Evolutionary conservation across 75 land plant species (phyloP), one percentile per base, ranked within the genome.

Genomic region (Adiantum capillusveneris): DNA sequence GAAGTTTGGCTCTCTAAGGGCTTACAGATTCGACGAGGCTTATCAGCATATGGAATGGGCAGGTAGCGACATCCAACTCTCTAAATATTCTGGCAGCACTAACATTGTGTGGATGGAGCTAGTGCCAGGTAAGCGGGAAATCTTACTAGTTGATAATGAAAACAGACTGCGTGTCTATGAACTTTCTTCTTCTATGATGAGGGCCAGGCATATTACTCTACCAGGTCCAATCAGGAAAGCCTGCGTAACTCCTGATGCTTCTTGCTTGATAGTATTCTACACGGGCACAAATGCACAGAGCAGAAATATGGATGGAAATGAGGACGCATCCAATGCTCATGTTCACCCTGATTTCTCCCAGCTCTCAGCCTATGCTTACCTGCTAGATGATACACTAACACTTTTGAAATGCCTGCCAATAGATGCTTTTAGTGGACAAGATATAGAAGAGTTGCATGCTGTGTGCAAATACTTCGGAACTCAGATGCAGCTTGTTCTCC

Each of bases 41-140:
- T 68, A 56, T 52, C 27, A 22, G 21, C 25, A 63, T 3, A 0
- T 62, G 44, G 53, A 67, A 11, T 37, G 60, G 36, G 63, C 66
- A 11, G 71, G 77, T 18, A n/a, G 61, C 31, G 61, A 67, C 17
- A 11, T 74, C 2, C 12, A 18, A 5, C 53, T 74, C 6, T 12
- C 34, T 1, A 24, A 58, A 11, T 75, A 42, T 26, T 13, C 7
- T 13, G 67, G 67, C 1, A 64, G 34, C 34, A 48, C 25, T 1
- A 50, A 1, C 34, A 20, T 75, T n/a, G 37, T 54, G 0, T 68
- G 73, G 78, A 68, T 75, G 67, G 25, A 58, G 3, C 58, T 64
- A 25, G 48, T 69, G 17, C 78, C 68, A 11, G 71, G 71, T 19
- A 74, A 51, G 34, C 21, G 45, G 6, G 76, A 74, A 29, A 45